Percentiles rank a stretch among this genome's conserved stretches.
phyloP scores from a whole-genome alignment of 2,329 filamentous ascomycete genomes.

The Fusarium floridanum region DNA sequence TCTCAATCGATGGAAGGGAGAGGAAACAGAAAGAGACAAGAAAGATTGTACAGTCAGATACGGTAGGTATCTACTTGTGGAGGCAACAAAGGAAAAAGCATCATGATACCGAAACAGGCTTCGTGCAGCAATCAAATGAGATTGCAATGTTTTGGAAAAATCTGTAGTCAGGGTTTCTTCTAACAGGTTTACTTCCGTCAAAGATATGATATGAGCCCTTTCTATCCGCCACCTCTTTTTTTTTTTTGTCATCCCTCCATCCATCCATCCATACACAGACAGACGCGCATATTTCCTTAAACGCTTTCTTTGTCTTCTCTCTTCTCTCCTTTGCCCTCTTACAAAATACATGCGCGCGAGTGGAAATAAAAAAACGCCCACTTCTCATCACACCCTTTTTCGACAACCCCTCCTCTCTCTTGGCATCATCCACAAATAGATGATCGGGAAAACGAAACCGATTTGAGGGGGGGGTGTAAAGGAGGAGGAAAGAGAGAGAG shows the following conservation, averaged over 20 bases:
- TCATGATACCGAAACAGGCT: slow-evolving; percentile 11
- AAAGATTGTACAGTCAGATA: background rate
- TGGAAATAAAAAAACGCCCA: slow-evolving; percentile 26
- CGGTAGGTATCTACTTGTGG: background rate
- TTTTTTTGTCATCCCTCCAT: background rate
- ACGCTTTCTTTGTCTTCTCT: slow-evolving; percentile 30
- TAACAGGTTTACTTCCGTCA: slow-evolving; percentile 13
- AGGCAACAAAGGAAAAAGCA: background rate
- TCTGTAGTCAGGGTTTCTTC: slow-evolving; percentile 16
- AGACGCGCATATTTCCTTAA: background rate
- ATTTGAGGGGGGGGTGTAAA: slow-evolving; percentile 6
- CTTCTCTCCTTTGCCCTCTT: slow-evolving; percentile 21
- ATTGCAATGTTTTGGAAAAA: slow-evolving; percentile 7
- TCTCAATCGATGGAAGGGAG: background rate
- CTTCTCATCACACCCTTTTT: slow-evolving; percentile 9
- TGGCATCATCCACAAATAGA: slow-evolving; percentile 29
- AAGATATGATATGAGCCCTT: slow-evolving; percentile 7
- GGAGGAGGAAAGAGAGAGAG: slow-evolving; percentile 11
- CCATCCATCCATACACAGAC: background rate
- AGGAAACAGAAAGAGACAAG: background rate
- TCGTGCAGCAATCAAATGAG: slow-evolving; percentile 11
- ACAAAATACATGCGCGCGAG: background rate
- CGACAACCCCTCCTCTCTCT: slow-evolving; percentile 20
- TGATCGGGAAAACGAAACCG: slow-evolving; percentile 2
- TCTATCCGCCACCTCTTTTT: slow-evolving; percentile 16